A percentile compares a stretch with the other conserved stretches of the same genome.
phyloP scores from a whole-genome alignment of 345 rosid genomes.

The Citrus medica region DNA sequence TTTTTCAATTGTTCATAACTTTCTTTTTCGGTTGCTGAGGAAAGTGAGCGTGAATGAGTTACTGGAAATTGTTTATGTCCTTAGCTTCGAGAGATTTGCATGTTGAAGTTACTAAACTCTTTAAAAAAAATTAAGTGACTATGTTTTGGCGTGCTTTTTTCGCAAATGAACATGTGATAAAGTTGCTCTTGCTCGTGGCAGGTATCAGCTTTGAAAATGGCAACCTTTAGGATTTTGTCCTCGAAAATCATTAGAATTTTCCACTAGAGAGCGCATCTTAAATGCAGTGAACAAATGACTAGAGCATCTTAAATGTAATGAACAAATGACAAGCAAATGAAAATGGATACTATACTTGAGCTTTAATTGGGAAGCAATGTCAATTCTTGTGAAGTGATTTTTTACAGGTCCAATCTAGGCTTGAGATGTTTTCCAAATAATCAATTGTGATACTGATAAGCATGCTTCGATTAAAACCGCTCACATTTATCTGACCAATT shows the following conservation, averaged over 20 bases:
- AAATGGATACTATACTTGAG: neutral
- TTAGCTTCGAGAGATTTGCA: neutral
- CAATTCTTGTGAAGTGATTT: neutral
- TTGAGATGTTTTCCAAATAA: neutral
- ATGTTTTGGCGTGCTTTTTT: neutral
- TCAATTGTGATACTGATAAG: neutral
- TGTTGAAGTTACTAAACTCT: neutral
- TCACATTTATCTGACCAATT: slow-evolving; percentile 2
- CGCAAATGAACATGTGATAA: neutral
- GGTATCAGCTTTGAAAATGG: neutral
- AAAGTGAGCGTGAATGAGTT: neutral
- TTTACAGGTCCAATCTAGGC: neutral
- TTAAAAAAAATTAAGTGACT: neutral
- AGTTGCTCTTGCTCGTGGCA: neutral
- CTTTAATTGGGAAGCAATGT: neutral
- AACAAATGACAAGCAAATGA: neutral
- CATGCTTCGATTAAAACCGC: neutral
- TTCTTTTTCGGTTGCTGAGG: neutral
- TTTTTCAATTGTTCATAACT: neutral
- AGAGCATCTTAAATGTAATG: neutral
- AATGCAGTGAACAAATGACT: neutral
- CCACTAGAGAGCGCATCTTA: neutral
- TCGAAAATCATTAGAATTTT: no score
- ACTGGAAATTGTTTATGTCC: neutral
- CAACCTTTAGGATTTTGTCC: neutral